phyloP scores from a whole-genome alignment of 257 asterid species.

The Solanum sejunctum region DNA sequence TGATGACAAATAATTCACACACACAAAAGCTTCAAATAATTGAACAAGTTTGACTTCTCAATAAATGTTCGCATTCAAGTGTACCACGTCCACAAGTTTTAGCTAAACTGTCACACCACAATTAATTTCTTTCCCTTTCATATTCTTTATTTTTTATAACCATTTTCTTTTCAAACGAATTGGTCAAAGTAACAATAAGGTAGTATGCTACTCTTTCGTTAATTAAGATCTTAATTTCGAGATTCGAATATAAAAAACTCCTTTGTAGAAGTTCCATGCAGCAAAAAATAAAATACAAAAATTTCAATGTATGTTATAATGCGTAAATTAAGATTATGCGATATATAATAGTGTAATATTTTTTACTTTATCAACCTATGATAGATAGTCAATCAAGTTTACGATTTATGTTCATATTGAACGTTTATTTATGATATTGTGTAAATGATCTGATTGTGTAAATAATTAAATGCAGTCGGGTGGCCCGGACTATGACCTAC shows the following conservation, averaged over 20 bases:
- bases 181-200: not conserved
- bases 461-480: constrained; percentile 26
- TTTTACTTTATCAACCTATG: not conserved
- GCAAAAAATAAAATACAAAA: too few species aligned
- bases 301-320: too few species aligned
- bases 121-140: not conserved
- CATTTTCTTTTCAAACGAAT: not conserved
- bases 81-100: not conserved
- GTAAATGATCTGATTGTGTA: not conserved
- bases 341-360: too few species aligned
- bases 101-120: not conserved
- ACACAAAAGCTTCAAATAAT: not conserved
- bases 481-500: constrained; percentile 47
- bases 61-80: not conserved
- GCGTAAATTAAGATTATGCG: too few species aligned
- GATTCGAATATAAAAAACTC: too few species aligned
- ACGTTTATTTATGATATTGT: not conserved
- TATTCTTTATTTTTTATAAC: not conserved
- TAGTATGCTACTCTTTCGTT: too few species aligned
- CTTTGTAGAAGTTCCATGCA: too few species aligned
- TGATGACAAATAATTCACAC: not conserved
- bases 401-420: not conserved
- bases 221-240: too few species aligned
- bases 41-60: not conserved
- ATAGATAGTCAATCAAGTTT: not conserved